Percentiles rank a stretch among this genome's conserved stretches.
Conservation (phyloP, 129 eudicot genomes). For the Smallanthus sonchifolius region DNA sequence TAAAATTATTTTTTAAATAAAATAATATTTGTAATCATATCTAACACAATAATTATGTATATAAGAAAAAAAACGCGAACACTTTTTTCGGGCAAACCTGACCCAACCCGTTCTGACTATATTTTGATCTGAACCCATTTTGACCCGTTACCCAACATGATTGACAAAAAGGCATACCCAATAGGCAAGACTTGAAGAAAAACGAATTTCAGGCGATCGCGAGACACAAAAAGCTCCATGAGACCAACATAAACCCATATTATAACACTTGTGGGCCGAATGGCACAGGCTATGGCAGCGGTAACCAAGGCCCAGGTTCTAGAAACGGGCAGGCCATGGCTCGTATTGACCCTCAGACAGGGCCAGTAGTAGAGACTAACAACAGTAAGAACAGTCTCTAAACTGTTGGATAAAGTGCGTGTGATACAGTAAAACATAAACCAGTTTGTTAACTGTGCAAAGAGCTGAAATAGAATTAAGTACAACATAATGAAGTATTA, state of each 20-base stretch:
- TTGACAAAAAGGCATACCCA: constrained; percentile 55
- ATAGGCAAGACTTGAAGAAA: constrained; percentile 69
- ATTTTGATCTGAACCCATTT: background rate
- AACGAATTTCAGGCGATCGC: constrained; percentile 54
- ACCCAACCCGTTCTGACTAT: background rate
- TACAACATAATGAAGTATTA: background rate
- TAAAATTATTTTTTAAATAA: background rate
- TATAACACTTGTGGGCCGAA: constrained; percentile 89
- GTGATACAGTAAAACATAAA: constrained; percentile 87
- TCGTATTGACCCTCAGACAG: constrained; percentile 47
- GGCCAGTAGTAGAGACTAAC: constrained; percentile 93
- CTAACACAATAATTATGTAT: background rate
- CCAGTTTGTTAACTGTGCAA: constrained; percentile 88
- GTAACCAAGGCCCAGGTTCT: constrained; percentile 67
- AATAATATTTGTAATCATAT: background rate
- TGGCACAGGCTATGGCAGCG: constrained; percentile 88
- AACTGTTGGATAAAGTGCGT: constrained; percentile 81
- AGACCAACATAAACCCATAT: constrained; percentile 86
- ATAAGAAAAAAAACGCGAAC: background rate
- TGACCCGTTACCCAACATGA: constrained; percentile 1
- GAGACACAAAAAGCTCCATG: constrained; percentile 52
- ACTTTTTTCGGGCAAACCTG: background rate
- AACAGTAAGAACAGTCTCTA: constrained; percentile 81
- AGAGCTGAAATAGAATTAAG: constrained; percentile 61
- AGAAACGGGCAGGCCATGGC: constrained; percentile 28